Conservation (phyloP, 495 filamentous ascomycete species). For the Trypethelium eluteriae region DNA sequence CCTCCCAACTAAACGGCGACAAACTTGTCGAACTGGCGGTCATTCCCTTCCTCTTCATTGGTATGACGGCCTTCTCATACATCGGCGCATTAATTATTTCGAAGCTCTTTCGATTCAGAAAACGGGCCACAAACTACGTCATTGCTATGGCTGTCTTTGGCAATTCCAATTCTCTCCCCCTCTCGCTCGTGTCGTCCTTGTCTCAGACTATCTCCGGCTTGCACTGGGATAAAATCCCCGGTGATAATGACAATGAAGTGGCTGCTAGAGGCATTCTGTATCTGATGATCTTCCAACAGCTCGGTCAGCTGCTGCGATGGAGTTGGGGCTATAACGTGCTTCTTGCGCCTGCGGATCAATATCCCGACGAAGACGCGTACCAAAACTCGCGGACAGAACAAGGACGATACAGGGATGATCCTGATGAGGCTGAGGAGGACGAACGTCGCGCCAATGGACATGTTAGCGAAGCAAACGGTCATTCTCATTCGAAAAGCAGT, state of each 20-base stretch:
- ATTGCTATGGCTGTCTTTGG: conserved; percentile 97
- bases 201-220: conserved; percentile 85
- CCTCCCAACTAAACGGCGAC: conserved; percentile 85
- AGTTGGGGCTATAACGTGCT: conserved; percentile 96
- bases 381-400: conserved; percentile 20
- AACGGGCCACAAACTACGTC: conserved; percentile 74
- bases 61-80: conserved; percentile 81
- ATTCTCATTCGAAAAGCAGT: conserved; percentile 23
- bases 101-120: conserved; percentile 60
- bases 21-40: conserved; percentile 84
- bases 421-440: conserved; percentile 35
- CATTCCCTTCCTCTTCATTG: conserved; percentile 85
- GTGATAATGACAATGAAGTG: conserved; percentile 92
- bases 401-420: conserved; percentile 56
- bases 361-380: conserved; percentile 45
- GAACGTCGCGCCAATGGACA: conserved; percentile 12
- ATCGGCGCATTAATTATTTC: conserved; percentile 60
- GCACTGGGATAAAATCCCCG: conserved; percentile 83
- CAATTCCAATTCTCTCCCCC: conserved; percentile 96
- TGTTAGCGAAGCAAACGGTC: conserved; percentile 20
- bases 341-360: conserved; percentile 69
- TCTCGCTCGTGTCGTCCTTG: conserved; percentile 88
- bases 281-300: conserved; percentile 92
- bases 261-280: conserved; percentile 91
- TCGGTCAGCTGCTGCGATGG: conserved; percentile 92